Evolutionary conservation across 139 green algal genomes (phyloP).

Genomic region (Coccomyxa sp.): DNA sequence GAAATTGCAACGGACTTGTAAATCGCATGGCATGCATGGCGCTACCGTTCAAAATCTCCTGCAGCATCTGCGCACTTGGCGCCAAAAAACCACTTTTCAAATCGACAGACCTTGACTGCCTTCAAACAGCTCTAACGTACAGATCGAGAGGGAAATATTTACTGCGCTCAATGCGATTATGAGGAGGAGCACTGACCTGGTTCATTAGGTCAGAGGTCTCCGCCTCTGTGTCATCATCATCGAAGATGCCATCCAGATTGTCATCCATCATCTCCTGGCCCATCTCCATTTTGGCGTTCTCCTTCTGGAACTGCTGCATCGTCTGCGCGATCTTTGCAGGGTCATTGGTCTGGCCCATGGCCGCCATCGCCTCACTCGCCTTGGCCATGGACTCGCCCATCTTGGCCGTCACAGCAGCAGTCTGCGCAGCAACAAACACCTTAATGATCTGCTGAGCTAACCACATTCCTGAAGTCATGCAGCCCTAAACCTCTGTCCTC

Average conservation of each 20-base stretch:
- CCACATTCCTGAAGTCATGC: not conserved
- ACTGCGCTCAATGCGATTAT: not conserved
- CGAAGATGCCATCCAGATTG: conserved; percentile 58
- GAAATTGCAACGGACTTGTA: no score
- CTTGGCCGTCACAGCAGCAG: conserved; percentile 48
- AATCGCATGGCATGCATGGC: no score
- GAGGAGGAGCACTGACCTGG: conserved; percentile 27
- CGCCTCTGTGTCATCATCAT: conserved; percentile 58
- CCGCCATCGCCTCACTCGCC: conserved; percentile 57
- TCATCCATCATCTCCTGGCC: conserved; percentile 64
- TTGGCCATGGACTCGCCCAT: conserved; percentile 49
- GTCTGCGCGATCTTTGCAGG: conserved; percentile 38
- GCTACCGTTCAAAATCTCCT: no score
- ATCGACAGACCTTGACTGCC: no score
- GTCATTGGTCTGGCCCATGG: conserved; percentile 45
- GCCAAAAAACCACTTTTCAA: no score
- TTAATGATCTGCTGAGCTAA: not conserved
- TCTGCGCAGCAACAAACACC: conserved; percentile 35
- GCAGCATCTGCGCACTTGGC: no score
- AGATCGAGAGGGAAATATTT: no score
- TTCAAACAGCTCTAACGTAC: no score
- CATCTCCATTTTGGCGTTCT: conserved; percentile 68
- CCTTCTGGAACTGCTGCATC: conserved; percentile 53
- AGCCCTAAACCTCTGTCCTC: not conserved
- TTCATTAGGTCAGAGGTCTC: conserved; percentile 64